Percentiles rank a stretch among this genome's conserved stretches.
These are phyloP conservation scores for Solanum pennellii DNA, from an alignment of 257 asterid genomes.

Conservation along the genomic window DNA sequence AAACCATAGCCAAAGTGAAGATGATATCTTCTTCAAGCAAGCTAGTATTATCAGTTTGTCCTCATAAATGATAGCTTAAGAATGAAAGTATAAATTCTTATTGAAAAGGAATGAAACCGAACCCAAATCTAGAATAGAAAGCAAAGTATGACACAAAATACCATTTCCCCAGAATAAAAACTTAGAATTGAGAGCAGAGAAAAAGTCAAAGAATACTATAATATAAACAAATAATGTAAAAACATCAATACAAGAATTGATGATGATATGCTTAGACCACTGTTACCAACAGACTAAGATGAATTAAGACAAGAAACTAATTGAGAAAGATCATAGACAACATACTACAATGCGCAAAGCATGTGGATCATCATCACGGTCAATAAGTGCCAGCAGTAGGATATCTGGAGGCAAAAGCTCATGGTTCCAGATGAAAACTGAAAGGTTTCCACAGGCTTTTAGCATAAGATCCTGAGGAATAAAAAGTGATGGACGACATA, in stretches of 20 bases:
- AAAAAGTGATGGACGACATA: neutral
- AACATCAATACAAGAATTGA: neutral
- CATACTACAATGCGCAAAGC: conserved; percentile 90
- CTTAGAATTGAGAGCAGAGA: neutral
- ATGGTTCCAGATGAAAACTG: conserved; percentile 85
- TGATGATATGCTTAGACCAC: neutral
- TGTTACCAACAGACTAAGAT: neutral
- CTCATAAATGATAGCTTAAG: neutral
- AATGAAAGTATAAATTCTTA: neutral
- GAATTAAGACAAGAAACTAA: neutral
- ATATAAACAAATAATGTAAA: neutral
- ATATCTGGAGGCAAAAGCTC: conserved; percentile 92
- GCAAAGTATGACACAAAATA: neutral
- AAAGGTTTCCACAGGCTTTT: conserved; percentile 74
- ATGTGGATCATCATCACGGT: conserved; percentile 94
- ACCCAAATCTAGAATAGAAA: neutral
- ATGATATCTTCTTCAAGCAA: neutral
- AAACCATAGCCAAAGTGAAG: neutral
- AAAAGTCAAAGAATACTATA: neutral
- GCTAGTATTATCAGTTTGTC: neutral
- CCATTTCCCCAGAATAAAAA: neutral
- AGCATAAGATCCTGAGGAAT: conserved; percentile 73
- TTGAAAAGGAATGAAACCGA: neutral
- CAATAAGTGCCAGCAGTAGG: conserved; percentile 78
- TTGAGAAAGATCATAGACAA: conserved; percentile 6